Evolutionary conservation across 2,329 filamentous ascomycete genomes (phyloP).

Genomic region (Colletotrichum sp.): DNA sequence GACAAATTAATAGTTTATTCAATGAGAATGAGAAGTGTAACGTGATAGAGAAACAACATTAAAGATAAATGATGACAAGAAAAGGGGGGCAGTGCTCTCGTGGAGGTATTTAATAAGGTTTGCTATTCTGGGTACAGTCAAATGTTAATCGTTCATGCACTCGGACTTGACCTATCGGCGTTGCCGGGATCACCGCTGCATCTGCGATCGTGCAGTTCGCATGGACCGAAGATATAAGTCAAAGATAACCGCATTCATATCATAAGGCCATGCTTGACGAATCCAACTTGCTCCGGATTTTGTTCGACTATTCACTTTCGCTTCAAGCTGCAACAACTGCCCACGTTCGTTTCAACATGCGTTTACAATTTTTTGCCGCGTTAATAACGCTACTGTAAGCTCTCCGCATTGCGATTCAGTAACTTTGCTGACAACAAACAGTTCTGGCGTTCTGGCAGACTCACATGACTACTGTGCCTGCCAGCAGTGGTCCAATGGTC

Average conservation of each 20-base stretch:
- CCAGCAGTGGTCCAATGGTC: neutral
- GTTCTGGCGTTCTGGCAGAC: neutral
- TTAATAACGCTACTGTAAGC: neutral
- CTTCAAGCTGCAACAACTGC: neutral
- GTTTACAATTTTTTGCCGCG: neutral
- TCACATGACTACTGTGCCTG: neutral
- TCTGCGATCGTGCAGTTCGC: neutral
- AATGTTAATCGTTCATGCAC: neutral
- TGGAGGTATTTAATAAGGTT: neutral
- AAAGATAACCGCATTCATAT: neutral
- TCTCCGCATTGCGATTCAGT: neutral
- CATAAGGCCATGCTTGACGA: neutral
- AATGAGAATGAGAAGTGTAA: neutral
- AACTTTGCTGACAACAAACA: accelerated
- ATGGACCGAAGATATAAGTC: neutral
- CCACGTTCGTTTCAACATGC: neutral
- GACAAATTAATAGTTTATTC: neutral
- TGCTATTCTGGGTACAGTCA: neutral
- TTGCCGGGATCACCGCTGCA: neutral
- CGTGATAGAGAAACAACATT: neutral
- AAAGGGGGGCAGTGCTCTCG: neutral
- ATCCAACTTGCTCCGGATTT: neutral
- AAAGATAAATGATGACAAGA: neutral
- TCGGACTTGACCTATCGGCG: neutral
- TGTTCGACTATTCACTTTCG: neutral